These are phyloP conservation scores for Lactifluus volemus DNA, from an alignment of 768 basidiomycete genomes.

Conservation along the genomic window DNA sequence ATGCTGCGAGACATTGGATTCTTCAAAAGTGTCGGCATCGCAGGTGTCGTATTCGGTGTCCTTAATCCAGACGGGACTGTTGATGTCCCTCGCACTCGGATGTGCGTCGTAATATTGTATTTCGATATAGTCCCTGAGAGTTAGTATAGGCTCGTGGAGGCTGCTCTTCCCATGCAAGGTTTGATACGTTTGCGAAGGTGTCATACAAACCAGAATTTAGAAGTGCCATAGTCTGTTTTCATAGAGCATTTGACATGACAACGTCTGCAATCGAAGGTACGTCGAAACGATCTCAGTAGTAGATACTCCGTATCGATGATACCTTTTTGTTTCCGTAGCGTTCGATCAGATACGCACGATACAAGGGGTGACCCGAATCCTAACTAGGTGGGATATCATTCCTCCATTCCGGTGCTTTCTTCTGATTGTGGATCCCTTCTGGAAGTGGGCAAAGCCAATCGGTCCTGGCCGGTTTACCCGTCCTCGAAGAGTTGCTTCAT, in stretches of 20 bases:
- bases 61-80: conserved; percentile 49
- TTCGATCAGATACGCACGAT: conserved; percentile 42
- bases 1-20: conserved; percentile 66
- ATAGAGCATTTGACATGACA: conserved; percentile 65
- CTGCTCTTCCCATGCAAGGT: conserved; percentile 59
- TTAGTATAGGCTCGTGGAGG: conserved; percentile 41
- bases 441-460: conserved; percentile 44
- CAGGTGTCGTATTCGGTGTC: conserved; percentile 60
- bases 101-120: conserved; percentile 26
- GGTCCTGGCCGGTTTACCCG: conserved; percentile 25
- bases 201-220: neutral
- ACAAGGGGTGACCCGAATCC: conserved; percentile 59
- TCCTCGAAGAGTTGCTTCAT: conserved; percentile 19
- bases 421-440: neutral
- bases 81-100: conserved; percentile 52
- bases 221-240: conserved; percentile 53
- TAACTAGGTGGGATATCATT: conserved; percentile 54
- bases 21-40: conserved; percentile 49
- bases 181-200: neutral
- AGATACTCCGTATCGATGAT: neutral
- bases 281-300: neutral
- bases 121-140: neutral
- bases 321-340: conserved; percentile 19
- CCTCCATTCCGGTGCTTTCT: neutral
- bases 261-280: neutral